Base-by-base conservation (phyloP, 371 early-diverging fungal species). In the Mortierella sp. region DNA sequence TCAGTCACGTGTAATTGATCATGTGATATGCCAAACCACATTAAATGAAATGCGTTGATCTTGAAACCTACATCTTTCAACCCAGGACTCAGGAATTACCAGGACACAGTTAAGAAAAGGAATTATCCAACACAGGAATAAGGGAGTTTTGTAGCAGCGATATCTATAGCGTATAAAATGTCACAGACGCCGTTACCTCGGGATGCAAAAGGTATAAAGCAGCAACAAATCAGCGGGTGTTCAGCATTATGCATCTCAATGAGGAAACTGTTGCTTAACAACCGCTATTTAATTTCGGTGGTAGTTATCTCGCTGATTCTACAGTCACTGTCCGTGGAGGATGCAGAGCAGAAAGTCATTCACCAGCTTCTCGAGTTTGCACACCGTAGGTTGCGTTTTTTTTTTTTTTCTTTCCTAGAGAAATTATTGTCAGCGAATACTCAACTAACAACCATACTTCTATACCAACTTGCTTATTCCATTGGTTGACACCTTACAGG, bases 271-370 rank as follows among this genome's bases (percentile, higher is more conserved):
- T 36, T 5, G 36, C 10, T 15, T 43, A 43, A 43, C n/a, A n/a
- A 5, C 16, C 50, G n/a, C n/a, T n/a, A 4, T 28, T 16, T 50
- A 8, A 13, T 43, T 43, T 43, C 15, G 43, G 10, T 3, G n/a
- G 9, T 72, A 86, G 91, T 98, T 28, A 92, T 99, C 66, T 94
- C 97, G 2, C 85, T 99, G 63, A 91, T 99, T 40, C 85, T 99
- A 45, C 92, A 96, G 75, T 94, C 97, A 3, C 88, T 96, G 36
- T 98, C 96, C 11, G 93, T 99, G 21, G 94, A 96, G 64, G 98
- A 99, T 68, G 98, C 95, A 81, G 98, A 99, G 77, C 98, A 98
- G 11, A 93, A 95, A 84, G 99, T 99, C 9, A 94, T 99, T 48
- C 94, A 96, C 65, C 98, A 98, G 84, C 86, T 99, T 58, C 87